phyloP scores from a whole-genome alignment of 1,139 yeast species.

The Sugiyamaella japonica region DNA sequence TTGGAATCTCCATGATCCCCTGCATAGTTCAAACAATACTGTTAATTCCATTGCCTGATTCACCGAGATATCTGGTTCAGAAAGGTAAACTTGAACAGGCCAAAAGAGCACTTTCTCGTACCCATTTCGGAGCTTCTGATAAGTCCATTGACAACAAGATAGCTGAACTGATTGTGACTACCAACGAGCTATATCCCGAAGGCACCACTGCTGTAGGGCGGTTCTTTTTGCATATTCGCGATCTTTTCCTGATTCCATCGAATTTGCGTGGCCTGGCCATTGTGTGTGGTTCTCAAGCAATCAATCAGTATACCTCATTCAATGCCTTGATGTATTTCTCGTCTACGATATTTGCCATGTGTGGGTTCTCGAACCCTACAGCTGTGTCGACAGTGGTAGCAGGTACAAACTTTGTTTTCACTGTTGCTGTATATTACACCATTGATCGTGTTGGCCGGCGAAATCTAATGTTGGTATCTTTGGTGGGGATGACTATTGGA shows the following conservation, averaged over 20 bases:
- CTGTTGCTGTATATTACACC: slow-evolving; percentile 75
- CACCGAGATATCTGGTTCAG: slow-evolving; percentile 86
- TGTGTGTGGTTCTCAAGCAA: slow-evolving; percentile 91
- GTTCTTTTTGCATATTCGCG: slow-evolving; percentile 46
- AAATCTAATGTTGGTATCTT: slow-evolving; percentile 65
- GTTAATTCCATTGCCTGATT: slow-evolving; percentile 87
- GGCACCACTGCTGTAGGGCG: slow-evolving; percentile 21
- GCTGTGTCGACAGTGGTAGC: slow-evolving; percentile 94
- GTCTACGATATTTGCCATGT: slow-evolving; percentile 82
- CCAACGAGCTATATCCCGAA: slow-evolving; percentile 27
- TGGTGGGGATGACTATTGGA: slow-evolving; percentile 80
- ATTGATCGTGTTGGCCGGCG: slow-evolving; percentile 89
- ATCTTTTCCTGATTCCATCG: slow-evolving; percentile 70
- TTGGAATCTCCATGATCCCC: slow-evolving; percentile 87
- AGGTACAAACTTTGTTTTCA: slow-evolving; percentile 87
- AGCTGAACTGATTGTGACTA: slow-evolving; percentile 31
- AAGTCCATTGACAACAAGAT: slow-evolving; percentile 33
- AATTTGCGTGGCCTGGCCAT: slow-evolving; percentile 84
- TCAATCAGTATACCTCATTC: slow-evolving; percentile 94
- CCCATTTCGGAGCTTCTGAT: slow-evolving; percentile 38
- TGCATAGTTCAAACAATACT: slow-evolving; percentile 73
- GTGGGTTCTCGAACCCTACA: slow-evolving; percentile 82
- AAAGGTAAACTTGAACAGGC: slow-evolving; percentile 67
- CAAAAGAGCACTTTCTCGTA: slow-evolving; percentile 59
- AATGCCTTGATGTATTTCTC: slow-evolving; percentile 94